Base-by-base conservation (phyloP, 2,329 filamentous ascomycete species). In the Sphaerulina populicola region DNA sequence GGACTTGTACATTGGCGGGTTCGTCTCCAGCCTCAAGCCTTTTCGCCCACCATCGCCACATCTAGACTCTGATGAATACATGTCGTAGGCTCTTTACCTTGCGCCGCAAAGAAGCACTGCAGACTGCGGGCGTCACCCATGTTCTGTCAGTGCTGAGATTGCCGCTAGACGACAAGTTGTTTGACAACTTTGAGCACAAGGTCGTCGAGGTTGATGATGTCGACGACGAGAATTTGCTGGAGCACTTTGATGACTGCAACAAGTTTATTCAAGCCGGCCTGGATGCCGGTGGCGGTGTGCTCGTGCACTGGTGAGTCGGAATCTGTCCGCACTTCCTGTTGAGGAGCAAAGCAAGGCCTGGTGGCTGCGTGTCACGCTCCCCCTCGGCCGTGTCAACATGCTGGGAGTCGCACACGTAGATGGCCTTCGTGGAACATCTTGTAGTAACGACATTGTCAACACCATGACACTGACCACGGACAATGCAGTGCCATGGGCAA, bases 141-240 rank as follows among this genome's bases (percentile, higher is more conserved):
- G 79, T 97, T 29, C 75, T 97, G n/a, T 94, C 90, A 4, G 86
- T 93, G 37, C 69, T 91, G 54, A 79, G 80, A 42, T 77, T 84
- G 60, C 76, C 78, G 39, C 69, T 79, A 44, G 73, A 78, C 60
- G 70, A 76, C 59, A 71, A 72, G 53, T 74, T 77, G 37, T 82
- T 80, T 63, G 75, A 78, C 57, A 74, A 77, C 38, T 64, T 53
- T 66, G 72, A 82, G 57, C 88, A 94, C 67, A 76, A 88, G 60
- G 77, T 82, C 54, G 85, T 97, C 57, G 85, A 94, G 58, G 81
- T 96, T 39, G 87, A 97, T 68, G 93, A 98, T 72, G 80, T 90
- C 46, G 87, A 91, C 15, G 88, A 96, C 64, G 84, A 90, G 60
- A 88, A 98, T 69, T 71, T 97, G 46, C 72, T 97, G 14, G 79